Evolutionary conservation across 257 asterid genomes (phyloP).

Genomic region (Ophiorrhiza pumila): DNA sequence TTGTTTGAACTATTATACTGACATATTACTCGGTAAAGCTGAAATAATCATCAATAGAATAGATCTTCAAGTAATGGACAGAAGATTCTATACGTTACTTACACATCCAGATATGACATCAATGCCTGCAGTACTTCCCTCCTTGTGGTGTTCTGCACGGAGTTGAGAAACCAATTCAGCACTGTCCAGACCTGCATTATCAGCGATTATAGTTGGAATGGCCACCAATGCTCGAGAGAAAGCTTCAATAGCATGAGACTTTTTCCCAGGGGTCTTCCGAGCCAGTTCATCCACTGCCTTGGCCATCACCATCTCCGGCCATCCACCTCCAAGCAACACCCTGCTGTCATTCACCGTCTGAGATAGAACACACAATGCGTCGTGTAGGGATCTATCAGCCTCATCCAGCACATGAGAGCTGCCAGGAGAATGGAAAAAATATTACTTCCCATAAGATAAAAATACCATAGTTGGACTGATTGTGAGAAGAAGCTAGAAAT

Average conservation of each 20-base stretch:
- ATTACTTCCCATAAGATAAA: background rate
- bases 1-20: too few species aligned
- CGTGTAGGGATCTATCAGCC: constrained; percentile 89
- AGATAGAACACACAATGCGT: constrained; percentile 88
- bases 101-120: constrained; percentile 88
- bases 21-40: background rate
- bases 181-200: constrained; percentile 88
- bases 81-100: constrained; percentile 27
- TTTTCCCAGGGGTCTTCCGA: constrained; percentile 81
- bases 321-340: constrained; percentile 82
- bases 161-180: constrained; percentile 86
- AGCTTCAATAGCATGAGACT: constrained; percentile 88
- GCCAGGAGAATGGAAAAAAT: constrained; percentile 17
- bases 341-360: constrained; percentile 90
- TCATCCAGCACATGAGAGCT: constrained; percentile 91
- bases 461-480: background rate
- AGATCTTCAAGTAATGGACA: background rate
- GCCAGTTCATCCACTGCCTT: constrained; percentile 92
- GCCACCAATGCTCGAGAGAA: constrained; percentile 79
- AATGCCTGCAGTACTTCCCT: constrained; percentile 68
- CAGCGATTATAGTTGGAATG: constrained; percentile 86
- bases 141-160: constrained; percentile 91
- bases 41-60: background rate
- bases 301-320: constrained; percentile 97
- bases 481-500: background rate